Evolutionary conservation across 2,329 filamentous ascomycete genomes (phyloP), one percentile per base, ranked within the genome.

Genomic region (Penicillium sp.): DNA sequence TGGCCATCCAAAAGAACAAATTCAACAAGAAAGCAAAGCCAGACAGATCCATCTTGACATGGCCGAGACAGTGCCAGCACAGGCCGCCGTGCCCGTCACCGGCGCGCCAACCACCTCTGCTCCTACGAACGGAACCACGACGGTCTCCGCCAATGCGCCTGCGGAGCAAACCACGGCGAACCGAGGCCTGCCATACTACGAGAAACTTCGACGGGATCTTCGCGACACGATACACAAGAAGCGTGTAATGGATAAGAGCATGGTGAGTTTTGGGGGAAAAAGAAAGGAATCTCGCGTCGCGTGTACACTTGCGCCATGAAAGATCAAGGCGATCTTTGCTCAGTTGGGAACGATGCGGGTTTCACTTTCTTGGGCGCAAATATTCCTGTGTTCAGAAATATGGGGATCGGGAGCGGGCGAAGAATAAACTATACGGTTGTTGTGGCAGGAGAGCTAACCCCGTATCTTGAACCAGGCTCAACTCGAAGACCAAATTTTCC

Each of bases 401-500:
- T 18, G 18, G 18, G 18, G 18, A 18, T 18, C 18, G 18, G 1
- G 18, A 18, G 18, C 18, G 18, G 18, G 18, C 18, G 18, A 18
- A 18, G 18, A 18, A 18, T 18, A 18, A 18, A 18, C 18, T 18
- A 18, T 18, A 18, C 18, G 18, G 18, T 18, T 18, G 2, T 18
- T 18, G 18, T 18, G 18, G 18, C 18, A 18, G 18, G 18, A 18
- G 18, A 18, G 18, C 18, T 18, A 18, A 18, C 18, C 2, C 18
- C 18, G 18, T 18, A 18, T 3, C 18, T 18, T 18, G 9, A n/a
- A 8, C 9, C n/a, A 84, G 81, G 69, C 75, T 44, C 67, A 73
- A 58, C 70, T 84, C 49, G 93, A 98, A 74, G 88, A 95, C 43
- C 79, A 81, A 55, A 97, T 98, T 60, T 83, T 80, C 65, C 83